phyloP scores from a whole-genome alignment of 2,329 filamentous ascomycete genomes.

The Monilinia laxa region DNA sequence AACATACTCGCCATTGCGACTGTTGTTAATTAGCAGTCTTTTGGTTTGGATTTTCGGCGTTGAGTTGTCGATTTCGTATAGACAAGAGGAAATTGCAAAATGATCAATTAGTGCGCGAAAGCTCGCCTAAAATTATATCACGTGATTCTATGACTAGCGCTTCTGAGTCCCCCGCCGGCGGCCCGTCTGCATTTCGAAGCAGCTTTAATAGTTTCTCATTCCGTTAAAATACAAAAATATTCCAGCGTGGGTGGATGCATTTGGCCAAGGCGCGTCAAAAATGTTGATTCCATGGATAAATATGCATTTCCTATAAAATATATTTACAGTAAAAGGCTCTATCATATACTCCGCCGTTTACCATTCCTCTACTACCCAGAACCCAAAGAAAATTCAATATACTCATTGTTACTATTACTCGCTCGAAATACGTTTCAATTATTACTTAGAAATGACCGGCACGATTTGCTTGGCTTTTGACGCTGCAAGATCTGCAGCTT shows the following conservation, averaged over 20 bases:
- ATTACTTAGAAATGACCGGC: slow-evolving; percentile 37
- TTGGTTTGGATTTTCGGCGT: slow-evolving; percentile 12
- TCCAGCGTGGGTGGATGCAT: too few species aligned
- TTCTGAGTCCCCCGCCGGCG: neutral
- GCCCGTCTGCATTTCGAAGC: neutral
- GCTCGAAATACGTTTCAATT: neutral
- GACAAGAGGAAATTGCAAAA: neutral
- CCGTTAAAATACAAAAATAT: neutral
- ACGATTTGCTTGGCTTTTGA: slow-evolving; percentile 51
- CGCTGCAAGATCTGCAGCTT: slow-evolving; percentile 62
- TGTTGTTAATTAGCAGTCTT: slow-evolving; percentile 24
- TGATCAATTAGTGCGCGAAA: neutral
- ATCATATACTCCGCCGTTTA: slow-evolving; percentile 8
- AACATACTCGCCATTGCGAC: slow-evolving; percentile 26
- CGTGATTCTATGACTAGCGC: neutral
- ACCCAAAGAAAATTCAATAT: neutral
- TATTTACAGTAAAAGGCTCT: slow-evolving; percentile 22
- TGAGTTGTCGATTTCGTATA: slow-evolving; percentile 14
- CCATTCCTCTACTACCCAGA: slow-evolving; percentile 1
- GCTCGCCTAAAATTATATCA: slow-evolving; percentile 17
- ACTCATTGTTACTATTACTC: slow-evolving; percentile 22
- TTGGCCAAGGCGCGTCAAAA: neutral
- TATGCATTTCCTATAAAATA: slow-evolving; percentile 8
- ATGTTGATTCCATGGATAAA: neutral
- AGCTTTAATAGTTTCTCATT: neutral